Percentiles rank a stretch among this genome's conserved stretches.
Evolutionary conservation across 208 protist genomes (phyloP).

Genomic region (Acanthamoeba culbertsoni): DNA sequence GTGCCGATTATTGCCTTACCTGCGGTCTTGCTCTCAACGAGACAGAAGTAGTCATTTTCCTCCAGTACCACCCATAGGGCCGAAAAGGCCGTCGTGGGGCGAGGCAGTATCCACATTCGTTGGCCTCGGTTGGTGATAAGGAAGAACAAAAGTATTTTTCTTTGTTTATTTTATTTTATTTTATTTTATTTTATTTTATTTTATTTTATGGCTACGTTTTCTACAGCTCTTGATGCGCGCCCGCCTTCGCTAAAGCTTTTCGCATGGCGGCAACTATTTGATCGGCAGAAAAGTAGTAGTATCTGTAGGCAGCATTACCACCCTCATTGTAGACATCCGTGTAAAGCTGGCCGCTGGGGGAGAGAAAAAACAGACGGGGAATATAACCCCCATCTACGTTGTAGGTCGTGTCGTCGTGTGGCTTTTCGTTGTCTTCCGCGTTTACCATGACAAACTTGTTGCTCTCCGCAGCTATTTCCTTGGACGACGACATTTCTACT

Average conservation of each 20-base stretch:
- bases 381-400: slow-evolving; percentile 15
- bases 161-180: background rate
- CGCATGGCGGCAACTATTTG: background rate
- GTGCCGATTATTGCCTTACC: background rate
- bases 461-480: background rate
- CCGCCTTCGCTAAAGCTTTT: background rate
- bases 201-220: background rate
- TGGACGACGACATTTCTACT: background rate
- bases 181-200: too few species aligned
- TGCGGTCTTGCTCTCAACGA: background rate
- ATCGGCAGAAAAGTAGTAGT: background rate
- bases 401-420: background rate
- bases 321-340: background rate
- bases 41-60: background rate
- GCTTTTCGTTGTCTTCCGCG: background rate
- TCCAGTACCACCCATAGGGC: background rate
- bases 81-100: background rate
- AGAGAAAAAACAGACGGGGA: background rate
- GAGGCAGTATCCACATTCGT: background rate
- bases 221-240: background rate
- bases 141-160: too few species aligned
- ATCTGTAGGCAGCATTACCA: slow-evolving; percentile 9
- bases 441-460: slow-evolving; percentile 43
- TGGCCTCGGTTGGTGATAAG: background rate
- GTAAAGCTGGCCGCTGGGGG: background rate